Base-by-base conservation (phyloP, 1,139 yeast genomes). In the Yamadazyma atmosphaerica region DNA sequence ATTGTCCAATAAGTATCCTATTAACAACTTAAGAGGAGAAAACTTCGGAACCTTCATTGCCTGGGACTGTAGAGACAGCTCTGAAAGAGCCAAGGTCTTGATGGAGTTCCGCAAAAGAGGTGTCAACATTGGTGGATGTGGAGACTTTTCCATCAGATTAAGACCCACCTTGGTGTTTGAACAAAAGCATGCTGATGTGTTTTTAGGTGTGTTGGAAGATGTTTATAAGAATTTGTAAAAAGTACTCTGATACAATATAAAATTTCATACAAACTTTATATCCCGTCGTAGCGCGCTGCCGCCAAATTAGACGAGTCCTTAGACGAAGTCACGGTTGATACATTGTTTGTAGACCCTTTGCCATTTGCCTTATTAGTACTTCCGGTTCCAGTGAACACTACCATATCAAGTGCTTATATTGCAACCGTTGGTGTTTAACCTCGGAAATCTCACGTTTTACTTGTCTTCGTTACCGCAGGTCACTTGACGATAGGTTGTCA, bases 91-190 rank as follows among this genome's bases (percentile, higher is more conserved):
- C 58, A 62, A 69, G 52, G 81, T 85, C 62, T 64, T 83, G 57
- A 51, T 55, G 42, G 74, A 72, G 44, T 72, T 81, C 74, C 79
- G 79, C 62, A 52, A 63, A 26, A 71, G 61, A 34, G 95, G 95
- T 55, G 72, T 85, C 46, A 84, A 85, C 61, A 75, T 83, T 54
- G 95, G 95, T 44, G 92, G 89, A 30, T 85, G 94, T 63, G 90
- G 90, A 34, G 84, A 77, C 41, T 72, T 66, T 45, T 77, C 88
- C 32, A 80, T 86, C 39, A 79, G 95, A 64, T 73, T 85, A 61
- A 79, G 95, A 63, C 95, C 95, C 38, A 73, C 86, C 33, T 70
- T 85, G 57, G 78, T 79, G 18, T 85, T 85, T 57, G 88, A 82
- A 64, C 74, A 82, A 65, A 79, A 80, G 62, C 94, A 85, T 54